Evolutionary conservation across 495 filamentous ascomycete species (phyloP), one percentile per base, ranked within the genome.

Genomic region (Glutinoglossum americanum): DNA sequence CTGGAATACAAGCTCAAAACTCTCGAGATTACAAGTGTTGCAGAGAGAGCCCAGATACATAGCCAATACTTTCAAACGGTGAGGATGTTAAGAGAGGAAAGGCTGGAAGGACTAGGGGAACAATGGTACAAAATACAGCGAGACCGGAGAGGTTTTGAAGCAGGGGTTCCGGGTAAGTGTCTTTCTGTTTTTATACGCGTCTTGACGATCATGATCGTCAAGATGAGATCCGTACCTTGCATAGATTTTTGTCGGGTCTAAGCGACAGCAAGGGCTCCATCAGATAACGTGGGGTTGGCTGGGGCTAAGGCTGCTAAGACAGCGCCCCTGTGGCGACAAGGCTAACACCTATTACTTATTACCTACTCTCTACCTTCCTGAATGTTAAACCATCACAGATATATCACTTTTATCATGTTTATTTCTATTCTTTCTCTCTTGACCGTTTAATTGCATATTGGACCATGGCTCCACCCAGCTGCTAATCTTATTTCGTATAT

Each of bases 91-190:
- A 79, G 93, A 28, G 92, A 96, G 62, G 73, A 72, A 53, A 77
- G 83, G n/a, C 74, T 95, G 5, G 82, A 87, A 60, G 72, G 79
- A 59, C 76, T 89, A 59, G 89, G 87, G 66, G 80, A 87, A 66
- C 79, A 88, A 60, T 90, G 85, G 72, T 93, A 94, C 68, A 80
- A 87, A 58, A 87, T 95, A 59, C 88, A 95, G 64, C 82, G 89
- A 67, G 89, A 95, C 66, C 79, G 90, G 53, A 79, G 90, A 70
- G 84, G 83, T 62, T 79, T 80, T 55, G 86, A 90, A 64, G 83
- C 83, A 61, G 76, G 84, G 57, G 83, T 93, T 62, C 81, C 84
- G 51, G 85, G 92, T 66, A 56, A 87, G 83, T 62, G 79, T 76
- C 35, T 53, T 17, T 21, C 44, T 51, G 21, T 54, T 61, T 56